phyloP scores from a whole-genome alignment of 2,329 filamentous ascomycete species.

The Beauveria bassiana region DNA sequence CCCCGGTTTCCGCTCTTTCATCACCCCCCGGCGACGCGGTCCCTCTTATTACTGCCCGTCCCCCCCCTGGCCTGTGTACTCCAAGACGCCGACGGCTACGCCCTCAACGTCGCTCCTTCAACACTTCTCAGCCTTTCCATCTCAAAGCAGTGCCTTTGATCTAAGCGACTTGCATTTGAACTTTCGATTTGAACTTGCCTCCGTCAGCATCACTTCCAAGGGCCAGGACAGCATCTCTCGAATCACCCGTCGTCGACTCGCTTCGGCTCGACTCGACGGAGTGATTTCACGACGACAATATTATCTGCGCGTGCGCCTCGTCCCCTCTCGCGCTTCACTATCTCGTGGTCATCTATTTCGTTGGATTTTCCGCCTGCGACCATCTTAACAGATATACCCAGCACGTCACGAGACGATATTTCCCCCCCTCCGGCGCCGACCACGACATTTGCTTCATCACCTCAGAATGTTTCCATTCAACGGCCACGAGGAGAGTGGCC shows the following conservation, averaged over 20 bases:
- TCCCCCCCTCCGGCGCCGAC: not conserved
- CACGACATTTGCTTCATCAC: not conserved
- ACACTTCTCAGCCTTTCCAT: not conserved
- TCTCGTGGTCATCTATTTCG: not conserved
- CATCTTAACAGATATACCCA: not conserved
- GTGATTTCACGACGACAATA: not conserved
- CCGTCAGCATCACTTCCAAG: not conserved
- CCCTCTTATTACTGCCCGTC: constrained; percentile 11
- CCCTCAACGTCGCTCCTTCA: constrained; percentile 8
- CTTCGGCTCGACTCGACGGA: constrained; percentile 5
- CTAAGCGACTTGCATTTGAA: not conserved
- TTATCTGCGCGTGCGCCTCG: not conserved
- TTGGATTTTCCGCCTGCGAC: not conserved
- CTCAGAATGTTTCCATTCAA: constrained; percentile 28
- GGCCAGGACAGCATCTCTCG: not conserved
- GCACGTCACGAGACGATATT: not conserved
- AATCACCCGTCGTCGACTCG: constrained; percentile 8
- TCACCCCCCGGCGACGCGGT: not conserved
- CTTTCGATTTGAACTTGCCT: not conserved
- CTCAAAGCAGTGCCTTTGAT: constrained; percentile 9
- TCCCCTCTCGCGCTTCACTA: not conserved
- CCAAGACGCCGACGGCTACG: not conserved
- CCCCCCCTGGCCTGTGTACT: constrained; percentile 13
- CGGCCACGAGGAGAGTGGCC: constrained; percentile 26
- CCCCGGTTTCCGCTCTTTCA: not conserved